Base-by-base conservation (phyloP, 768 basidiomycete genomes). In the Termitomyces sp. region DNA sequence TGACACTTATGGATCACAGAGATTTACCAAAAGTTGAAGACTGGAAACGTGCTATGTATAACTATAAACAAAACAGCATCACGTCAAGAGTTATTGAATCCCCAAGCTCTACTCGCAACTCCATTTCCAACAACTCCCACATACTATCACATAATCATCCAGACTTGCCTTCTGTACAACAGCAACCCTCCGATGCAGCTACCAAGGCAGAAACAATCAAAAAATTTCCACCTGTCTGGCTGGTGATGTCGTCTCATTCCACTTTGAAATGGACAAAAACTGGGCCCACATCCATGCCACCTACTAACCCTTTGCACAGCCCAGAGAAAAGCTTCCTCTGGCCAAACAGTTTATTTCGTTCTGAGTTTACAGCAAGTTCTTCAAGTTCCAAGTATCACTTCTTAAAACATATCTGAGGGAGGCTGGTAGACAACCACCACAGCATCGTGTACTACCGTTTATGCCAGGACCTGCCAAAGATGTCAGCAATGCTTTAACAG, bases 361-460 rank as follows among this genome's bases (percentile, higher is more conserved):
- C 76, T 84, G 97, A 51, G 86, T 92, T 26, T 99, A 99, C 78
- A 91, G 95, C 66, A 95, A 99, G 71, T 99, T 99, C 72, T 98
- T 96, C 74, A 92, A 95, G 66, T 98, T 98, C 72, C 97, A 99
- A 68, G 89, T 97, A 56, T 77, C 83, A 5, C 82, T 99, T 24
- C 83, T 98, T 60, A 83, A 94, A 47, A 79, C 81, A 0, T 98
- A 95, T 72, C 94, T 94, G 7, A 81, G 81, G 46, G 97, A 99
- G 74, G 97, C 94, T 13, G 97, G 97, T 22, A 83, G 91, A 16
- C 73, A 86, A 36, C 76, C 82, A 10, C 78, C 79, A 29, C 75
- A 83, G 60, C 78, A 78, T 9, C 82, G 97, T 36, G 88, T 96
- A 51, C 76, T 99, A 28, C 97, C 97, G 1, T 98, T 85, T 73